Evolutionary conservation across 23 red algal genomes (phyloP), one percentile per base, ranked within the genome.

Genomic region (Cyanidiococcus yangmingshanensis): DNA sequence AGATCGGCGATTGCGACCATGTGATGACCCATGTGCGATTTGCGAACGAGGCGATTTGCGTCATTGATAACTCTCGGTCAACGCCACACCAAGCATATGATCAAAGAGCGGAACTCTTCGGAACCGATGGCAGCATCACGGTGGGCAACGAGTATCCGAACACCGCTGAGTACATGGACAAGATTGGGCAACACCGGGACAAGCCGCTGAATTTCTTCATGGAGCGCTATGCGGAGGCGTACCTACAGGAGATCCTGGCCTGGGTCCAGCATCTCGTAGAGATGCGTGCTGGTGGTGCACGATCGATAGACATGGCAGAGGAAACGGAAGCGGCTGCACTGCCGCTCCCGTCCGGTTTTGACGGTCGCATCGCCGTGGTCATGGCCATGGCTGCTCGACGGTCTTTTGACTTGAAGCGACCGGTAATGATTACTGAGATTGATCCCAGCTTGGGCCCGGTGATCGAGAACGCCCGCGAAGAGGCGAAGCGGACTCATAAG

Each of bases 141-240:
- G 86, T 91, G 24, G 58, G 50, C 29, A 98, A 98, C 59, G 54
- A 88, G 38, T 79, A 84, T 39, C 94, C 94, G 3, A 89, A 98
- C 77, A 98, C 94, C 0, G 85, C 84, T 58, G 58, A 80, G 34
- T 77, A 76, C 37, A 79, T 76, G 7, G 81, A 83, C 26, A 45
- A 74, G 26, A 58, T 59, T 38, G 84, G 77, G 26, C 40, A 76
- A 38, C 79, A 87, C 57, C 58, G 67, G 18, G 85, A 89, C 37
- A 50, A 50, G 30, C 88, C 88, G 37, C 80, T 98, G 68, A 89
- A 91, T 58, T 98, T 98, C 68, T 98, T 98, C 82, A 98, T 98
- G 88, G 85, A 91, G 40, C 83, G 94, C 41, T 98, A 92, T 80
- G 84, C 86, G 16, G 85, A 84, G n/a, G 94, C 94, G 0, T 98